Evolutionary conservation across 768 basidiomycete species (phyloP).

Genomic region (Lyophyllum semitale): DNA sequence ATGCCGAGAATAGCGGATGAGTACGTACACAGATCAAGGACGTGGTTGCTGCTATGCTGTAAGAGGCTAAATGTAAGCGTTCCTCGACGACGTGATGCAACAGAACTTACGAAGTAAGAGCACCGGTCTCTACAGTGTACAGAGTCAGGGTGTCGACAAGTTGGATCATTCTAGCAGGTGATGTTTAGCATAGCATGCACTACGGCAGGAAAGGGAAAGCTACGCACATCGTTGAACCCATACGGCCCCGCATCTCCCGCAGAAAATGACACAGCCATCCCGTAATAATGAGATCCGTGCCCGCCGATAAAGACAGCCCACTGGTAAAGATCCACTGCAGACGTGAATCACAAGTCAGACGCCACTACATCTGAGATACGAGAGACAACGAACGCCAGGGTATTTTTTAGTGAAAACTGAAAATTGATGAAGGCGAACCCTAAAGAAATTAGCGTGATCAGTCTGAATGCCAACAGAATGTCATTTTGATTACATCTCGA

Average conservation of each 20-base stretch:
- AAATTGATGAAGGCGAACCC: slow-evolving; percentile 19
- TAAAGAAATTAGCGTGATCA: neutral
- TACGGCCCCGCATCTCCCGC: slow-evolving; percentile 27
- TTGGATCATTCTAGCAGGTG: slow-evolving; percentile 33
- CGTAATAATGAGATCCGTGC: slow-evolving; percentile 40
- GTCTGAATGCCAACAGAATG: neutral
- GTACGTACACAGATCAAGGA: slow-evolving; percentile 43
- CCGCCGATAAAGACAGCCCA: slow-evolving; percentile 40
- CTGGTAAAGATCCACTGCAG: slow-evolving; percentile 43
- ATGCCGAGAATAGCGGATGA: neutral
- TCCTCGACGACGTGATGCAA: neutral
- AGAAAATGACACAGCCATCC: slow-evolving; percentile 38
- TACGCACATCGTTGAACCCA: slow-evolving; percentile 28
- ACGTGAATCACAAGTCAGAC: neutral
- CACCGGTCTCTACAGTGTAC: slow-evolving; percentile 45
- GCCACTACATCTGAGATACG: neutral
- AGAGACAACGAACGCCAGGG: slow-evolving; percentile 17
- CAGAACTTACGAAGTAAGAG: slow-evolving; percentile 36
- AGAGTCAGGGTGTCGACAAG: slow-evolving; percentile 38
- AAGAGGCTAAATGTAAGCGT: neutral
- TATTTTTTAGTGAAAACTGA: slow-evolving; percentile 17
- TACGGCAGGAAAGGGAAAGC: neutral
- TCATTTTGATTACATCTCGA: slow-evolving; percentile 19
- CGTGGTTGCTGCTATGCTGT: slow-evolving; percentile 40
- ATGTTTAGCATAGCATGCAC: neutral